Base-by-base conservation (phyloP, 2,329 filamentous ascomycete genomes). In the Pseudogymnoascus sp. region DNA sequence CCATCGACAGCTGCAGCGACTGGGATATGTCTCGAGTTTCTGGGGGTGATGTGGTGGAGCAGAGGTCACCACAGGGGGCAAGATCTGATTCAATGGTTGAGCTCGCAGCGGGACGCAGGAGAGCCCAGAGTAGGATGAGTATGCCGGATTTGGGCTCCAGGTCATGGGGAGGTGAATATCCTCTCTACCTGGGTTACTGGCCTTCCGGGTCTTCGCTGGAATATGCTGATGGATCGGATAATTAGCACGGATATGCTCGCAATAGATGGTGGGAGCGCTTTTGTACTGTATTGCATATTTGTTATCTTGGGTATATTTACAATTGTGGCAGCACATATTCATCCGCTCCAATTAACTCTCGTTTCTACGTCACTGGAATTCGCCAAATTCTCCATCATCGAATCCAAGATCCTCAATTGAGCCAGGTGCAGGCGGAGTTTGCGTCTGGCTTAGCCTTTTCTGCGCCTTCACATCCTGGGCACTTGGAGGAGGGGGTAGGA, bases 341-440 rank as follows among this genome's bases (percentile, higher is more conserved):
- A 60, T 60, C 47, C 47, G 47, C 47, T 57, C 47, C n/a, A 57
- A n/a, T 50, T 33, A 33, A 57, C 28, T 33, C 50, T 57, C 50
- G 2, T 53, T 53, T 33, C 9, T 53, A 40, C 40, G 13, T 66
- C 68, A 75, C 64, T 74, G 72, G 77, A 96, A 96, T 76, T 96
- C 91, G 19, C 90, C 91, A 82, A 92, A 93, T 72, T 93, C 88
- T 1, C 91, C 91, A 73, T 96, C 90, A 71, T 96, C 91, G 70
- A 95, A 95, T 0, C 90, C 90, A 67, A 93, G 71, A 64, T 91
- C 87, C 71, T 87, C 74, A 15, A 79, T 78, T 42, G 75, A 76
- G 26, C 69, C 69, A 62, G 69, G 68, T 53, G 71, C 69, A 33
- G 73, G 79, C 4, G 82, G 78, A 11, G 83, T 81, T 70, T 77